Evolutionary conservation across 208 protist species (phyloP).

Genomic region (Wallacemonas sp.): DNA sequence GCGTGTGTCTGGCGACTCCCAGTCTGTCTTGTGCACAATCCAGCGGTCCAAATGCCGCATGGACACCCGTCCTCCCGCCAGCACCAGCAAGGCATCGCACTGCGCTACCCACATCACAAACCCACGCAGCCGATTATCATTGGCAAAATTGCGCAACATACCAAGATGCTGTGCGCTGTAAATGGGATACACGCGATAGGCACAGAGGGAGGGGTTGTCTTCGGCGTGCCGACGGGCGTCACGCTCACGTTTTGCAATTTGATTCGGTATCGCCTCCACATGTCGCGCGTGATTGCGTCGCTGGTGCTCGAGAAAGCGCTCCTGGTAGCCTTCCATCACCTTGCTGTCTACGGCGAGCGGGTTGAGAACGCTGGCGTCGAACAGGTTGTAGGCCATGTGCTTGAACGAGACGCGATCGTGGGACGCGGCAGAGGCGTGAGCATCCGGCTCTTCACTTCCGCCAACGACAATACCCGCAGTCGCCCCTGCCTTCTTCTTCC

Average conservation of each 20-base stretch:
- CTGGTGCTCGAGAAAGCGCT: constrained; percentile 78
- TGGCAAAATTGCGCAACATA: constrained; percentile 77
- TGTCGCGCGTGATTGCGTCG: constrained; percentile 79
- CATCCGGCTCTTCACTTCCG: background rate
- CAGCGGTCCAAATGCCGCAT: constrained; percentile 77
- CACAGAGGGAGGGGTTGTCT: constrained; percentile 58
- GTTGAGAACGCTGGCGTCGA: constrained; percentile 68
- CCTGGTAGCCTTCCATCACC: constrained; percentile 71
- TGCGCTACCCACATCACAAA: constrained; percentile 63
- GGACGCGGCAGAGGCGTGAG: background rate
- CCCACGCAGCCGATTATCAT: constrained; percentile 74
- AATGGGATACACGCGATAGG: constrained; percentile 74
- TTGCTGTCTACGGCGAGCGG: constrained; percentile 61
- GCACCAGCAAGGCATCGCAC: constrained; percentile 69
- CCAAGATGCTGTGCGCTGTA: constrained; percentile 56
- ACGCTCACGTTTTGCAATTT: constrained; percentile 65
- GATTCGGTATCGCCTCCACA: constrained; percentile 68
- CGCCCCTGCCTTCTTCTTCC: constrained; percentile 2
- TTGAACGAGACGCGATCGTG: constrained; percentile 68
- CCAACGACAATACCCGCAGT: background rate
- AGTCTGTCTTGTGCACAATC: constrained; percentile 77
- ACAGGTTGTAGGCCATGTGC: constrained; percentile 59
- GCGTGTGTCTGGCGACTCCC: constrained; percentile 62
- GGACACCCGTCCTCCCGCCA: constrained; percentile 69
- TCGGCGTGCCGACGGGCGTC: constrained; percentile 55